Conservation (phyloP, 106 monocot genomes). For the Allium cepa region DNA sequence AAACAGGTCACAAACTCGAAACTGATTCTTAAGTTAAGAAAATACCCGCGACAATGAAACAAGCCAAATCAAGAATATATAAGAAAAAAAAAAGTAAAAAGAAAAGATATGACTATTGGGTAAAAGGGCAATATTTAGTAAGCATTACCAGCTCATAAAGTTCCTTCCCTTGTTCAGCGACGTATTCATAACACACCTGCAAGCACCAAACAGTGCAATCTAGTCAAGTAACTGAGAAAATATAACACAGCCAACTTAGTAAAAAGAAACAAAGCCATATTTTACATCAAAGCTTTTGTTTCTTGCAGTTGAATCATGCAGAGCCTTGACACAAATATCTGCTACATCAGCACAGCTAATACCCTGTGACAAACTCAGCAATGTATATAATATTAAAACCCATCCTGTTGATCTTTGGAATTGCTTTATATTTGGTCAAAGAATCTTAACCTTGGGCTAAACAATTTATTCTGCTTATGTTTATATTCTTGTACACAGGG, state of each 20-base stretch:
- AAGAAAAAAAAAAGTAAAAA: no score
- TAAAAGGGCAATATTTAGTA: not conserved
- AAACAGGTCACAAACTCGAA: not conserved
- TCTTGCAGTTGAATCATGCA: constrained; percentile 97
- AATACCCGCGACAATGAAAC: no score
- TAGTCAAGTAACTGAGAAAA: not conserved
- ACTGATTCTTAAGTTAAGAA: not conserved
- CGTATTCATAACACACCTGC: constrained; percentile 95
- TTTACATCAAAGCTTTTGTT: constrained; percentile 98
- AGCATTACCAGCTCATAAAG: constrained; percentile 86
- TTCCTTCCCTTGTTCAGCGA: constrained; percentile 75
- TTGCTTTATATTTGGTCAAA: no score
- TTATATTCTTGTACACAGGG: no score
- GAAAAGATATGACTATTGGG: no score
- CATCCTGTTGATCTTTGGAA: no score
- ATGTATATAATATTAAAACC: not conserved
- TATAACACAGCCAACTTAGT: not conserved
- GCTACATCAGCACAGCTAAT: constrained; percentile 99
- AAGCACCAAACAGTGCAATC: no score
- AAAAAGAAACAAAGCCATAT: not conserved
- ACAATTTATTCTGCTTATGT: no score
- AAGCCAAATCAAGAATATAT: no score
- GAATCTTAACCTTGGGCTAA: no score
- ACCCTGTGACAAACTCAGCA: constrained; percentile 35
- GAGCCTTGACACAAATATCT: constrained; percentile 95